Conservation (phyloP, 257 asterid species). For the Capsicum baccatum region DNA sequence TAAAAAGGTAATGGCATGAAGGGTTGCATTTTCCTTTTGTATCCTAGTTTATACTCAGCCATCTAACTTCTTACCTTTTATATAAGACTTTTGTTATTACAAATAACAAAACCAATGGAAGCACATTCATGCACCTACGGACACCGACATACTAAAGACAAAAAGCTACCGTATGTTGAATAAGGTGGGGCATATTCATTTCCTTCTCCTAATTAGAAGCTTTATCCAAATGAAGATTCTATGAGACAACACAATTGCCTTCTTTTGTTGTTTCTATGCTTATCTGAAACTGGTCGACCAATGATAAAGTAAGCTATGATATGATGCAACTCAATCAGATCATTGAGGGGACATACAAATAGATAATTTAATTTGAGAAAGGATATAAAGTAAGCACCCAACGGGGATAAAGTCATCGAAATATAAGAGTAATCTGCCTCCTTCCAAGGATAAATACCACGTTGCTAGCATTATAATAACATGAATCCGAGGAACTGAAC, state of each 20-base stretch:
- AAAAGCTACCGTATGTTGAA: neutral
- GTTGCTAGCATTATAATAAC: neutral
- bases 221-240: slow-evolving; percentile 14
- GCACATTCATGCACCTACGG: slow-evolving; percentile 1
- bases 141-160: neutral
- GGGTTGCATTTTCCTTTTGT: no score
- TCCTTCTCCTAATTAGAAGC: neutral
- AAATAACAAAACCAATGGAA: neutral
- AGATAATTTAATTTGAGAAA: neutral
- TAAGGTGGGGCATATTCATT: neutral
- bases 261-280: neutral
- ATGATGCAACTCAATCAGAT: neutral
- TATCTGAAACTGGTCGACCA: neutral
- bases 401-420: neutral
- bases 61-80: neutral
- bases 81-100: neutral
- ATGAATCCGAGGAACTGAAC: neutral
- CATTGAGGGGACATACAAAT: neutral
- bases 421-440: neutral
- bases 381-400: neutral
- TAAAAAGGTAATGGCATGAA: no score
- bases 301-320: neutral
- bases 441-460: neutral
- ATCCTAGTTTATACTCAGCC: no score
- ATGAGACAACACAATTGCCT: neutral